Percentiles rank a stretch among this genome's conserved stretches.
phyloP scores from a whole-genome alignment of 2,329 filamentous ascomycete species.

The Claviceps sp. region DNA sequence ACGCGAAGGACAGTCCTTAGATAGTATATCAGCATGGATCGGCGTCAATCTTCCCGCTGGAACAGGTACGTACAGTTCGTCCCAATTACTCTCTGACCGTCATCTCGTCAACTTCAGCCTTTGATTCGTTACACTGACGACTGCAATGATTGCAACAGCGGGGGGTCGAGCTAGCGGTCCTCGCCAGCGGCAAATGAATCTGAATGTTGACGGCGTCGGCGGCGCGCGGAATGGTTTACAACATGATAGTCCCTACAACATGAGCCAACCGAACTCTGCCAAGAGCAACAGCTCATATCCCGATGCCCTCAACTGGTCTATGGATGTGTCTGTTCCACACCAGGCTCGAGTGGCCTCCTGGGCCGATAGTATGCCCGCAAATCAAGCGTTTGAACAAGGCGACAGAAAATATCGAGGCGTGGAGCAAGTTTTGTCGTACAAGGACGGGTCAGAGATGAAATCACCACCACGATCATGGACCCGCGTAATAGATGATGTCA shows the following conservation, averaged over 20 bases:
- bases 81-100: constrained; percentile 12
- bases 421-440: constrained; percentile 35
- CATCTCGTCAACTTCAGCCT: background rate
- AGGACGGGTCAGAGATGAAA: constrained; percentile 29
- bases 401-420: constrained; percentile 25
- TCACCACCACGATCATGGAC: constrained; percentile 42
- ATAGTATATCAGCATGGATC: constrained; percentile 43
- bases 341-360: constrained; percentile 36
- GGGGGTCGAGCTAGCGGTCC: constrained; percentile 13
- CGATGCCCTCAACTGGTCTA: constrained; percentile 32
- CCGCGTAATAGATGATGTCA: constrained; percentile 40
- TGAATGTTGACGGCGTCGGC: constrained; percentile 15
- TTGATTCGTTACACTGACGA: constrained; percentile 7
- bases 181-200: constrained; percentile 12
- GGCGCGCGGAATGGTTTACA: constrained; percentile 26
- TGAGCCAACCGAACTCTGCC: constrained; percentile 32
- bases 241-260: constrained; percentile 34
- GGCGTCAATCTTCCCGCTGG: constrained; percentile 18
- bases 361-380: constrained; percentile 30
- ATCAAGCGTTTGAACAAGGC: constrained; percentile 18
- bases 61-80: constrained; percentile 12
- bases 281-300: constrained; percentile 33
- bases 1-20: constrained; percentile 39
- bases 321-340: constrained; percentile 24
- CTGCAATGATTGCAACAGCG: constrained; percentile 11